Evolutionary conservation across 345 rosid species (phyloP).

Genomic region (Mangifera indica): DNA sequence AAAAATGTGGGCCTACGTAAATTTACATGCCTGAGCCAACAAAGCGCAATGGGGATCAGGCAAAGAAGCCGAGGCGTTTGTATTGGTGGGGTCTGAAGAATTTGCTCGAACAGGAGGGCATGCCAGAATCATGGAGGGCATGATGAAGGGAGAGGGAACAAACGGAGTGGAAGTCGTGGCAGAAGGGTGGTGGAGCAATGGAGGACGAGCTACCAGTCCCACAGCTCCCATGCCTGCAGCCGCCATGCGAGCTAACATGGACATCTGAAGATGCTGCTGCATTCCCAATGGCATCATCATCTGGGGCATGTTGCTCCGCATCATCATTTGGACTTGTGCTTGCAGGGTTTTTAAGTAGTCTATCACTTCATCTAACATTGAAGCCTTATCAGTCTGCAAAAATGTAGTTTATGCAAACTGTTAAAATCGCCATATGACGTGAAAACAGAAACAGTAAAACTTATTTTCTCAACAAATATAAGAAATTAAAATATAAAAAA

Average conservation of each 20-base stretch:
- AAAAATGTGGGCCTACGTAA: no score
- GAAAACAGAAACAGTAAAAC: no score
- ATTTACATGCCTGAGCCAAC: constrained; percentile 48
- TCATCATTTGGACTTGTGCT: constrained; percentile 55
- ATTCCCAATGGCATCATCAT: constrained; percentile 46
- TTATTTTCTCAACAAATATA: no score
- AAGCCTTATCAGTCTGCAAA: constrained; percentile 59
- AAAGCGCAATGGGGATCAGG: constrained; percentile 50
- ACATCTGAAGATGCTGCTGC: constrained; percentile 57
- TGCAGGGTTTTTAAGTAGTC: constrained; percentile 56
- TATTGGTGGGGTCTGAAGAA: constrained; percentile 16
- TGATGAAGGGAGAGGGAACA: constrained; percentile 30
- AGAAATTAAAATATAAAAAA: no score
- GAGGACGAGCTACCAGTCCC: constrained; percentile 21
- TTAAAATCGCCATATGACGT: no score
- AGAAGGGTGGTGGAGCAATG: constrained; percentile 23
- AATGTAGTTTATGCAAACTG: neutral
- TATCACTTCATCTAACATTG: constrained; percentile 60
- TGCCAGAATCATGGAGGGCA: constrained; percentile 21
- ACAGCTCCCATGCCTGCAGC: no score
- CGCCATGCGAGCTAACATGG: constrained; percentile 46
- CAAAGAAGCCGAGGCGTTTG: constrained; percentile 19
- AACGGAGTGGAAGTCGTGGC: constrained; percentile 16
- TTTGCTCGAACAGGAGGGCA: constrained; percentile 14
- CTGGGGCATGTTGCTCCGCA: constrained; percentile 39